Evolutionary conservation across 208 protist genomes (phyloP).

Genomic region (Entamoeba histolytica): DNA sequence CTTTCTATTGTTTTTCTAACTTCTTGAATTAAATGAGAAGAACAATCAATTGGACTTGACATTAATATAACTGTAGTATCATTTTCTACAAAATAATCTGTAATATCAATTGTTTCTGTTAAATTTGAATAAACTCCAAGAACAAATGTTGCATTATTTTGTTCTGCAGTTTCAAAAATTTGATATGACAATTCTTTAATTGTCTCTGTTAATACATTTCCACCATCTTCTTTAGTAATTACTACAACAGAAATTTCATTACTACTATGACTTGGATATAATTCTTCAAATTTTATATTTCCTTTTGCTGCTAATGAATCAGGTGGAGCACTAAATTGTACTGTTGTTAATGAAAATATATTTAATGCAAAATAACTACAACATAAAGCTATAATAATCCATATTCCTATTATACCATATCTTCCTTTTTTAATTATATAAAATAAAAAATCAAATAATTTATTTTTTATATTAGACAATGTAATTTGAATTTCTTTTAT

Average conservation of each 20-base stretch:
- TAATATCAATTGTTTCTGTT: not conserved
- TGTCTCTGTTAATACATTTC: not conserved
- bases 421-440: not conserved
- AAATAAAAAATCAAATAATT: not conserved
- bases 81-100: not conserved
- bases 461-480: not conserved
- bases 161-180: not conserved
- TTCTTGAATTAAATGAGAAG: not conserved
- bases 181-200: not conserved
- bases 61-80: not conserved
- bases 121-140: not conserved
- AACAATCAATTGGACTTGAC: not conserved
- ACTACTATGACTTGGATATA: not conserved
- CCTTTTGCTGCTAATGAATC: not conserved
- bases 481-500: not conserved
- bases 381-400: not conserved
- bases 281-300: not conserved
- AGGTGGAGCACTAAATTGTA: not conserved
- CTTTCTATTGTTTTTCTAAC: not conserved
- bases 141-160: not conserved
- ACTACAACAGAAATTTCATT: not conserved
- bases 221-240: not conserved
- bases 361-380: not conserved
- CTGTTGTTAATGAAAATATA: not conserved
- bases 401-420: not conserved